A percentile compares a stretch with the other conserved stretches of the same genome.
Evolutionary conservation across 2,329 filamentous ascomycete genomes (phyloP).

Genomic region (Penicillium freii): DNA sequence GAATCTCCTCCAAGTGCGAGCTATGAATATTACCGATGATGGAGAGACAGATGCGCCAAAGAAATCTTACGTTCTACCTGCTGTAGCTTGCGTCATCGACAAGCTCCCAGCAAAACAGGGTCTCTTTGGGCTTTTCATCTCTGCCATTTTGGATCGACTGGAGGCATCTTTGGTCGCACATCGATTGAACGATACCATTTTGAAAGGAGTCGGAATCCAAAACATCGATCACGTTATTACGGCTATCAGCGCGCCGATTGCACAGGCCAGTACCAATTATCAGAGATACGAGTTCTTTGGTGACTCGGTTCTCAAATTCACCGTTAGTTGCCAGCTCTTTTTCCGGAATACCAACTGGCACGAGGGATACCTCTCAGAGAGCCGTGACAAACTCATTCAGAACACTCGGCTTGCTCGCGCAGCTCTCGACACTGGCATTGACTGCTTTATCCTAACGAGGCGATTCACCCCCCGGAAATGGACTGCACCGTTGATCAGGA

Average conservation of each 20-base stretch:
- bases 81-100: constrained; percentile 34
- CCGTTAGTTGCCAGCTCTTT: constrained; percentile 64
- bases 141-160: constrained; percentile 69
- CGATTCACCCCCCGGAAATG: constrained; percentile 70
- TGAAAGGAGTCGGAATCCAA: constrained; percentile 55
- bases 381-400: constrained; percentile 68
- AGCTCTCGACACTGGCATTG: constrained; percentile 62
- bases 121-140: constrained; percentile 61
- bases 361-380: constrained; percentile 69
- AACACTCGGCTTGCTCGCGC: constrained; percentile 71
- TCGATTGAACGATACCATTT: constrained; percentile 55
- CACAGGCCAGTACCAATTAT: constrained; percentile 65
- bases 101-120: constrained; percentile 48
- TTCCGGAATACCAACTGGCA: constrained; percentile 63
- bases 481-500: constrained; percentile 61
- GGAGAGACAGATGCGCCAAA: constrained; percentile 15
- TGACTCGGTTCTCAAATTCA: constrained; percentile 77
- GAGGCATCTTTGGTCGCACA: constrained; percentile 64
- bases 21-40: constrained; percentile 7
- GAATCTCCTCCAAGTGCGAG: constrained; percentile 27
- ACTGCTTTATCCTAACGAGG: constrained; percentile 69
- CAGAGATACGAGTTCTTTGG: constrained; percentile 85
- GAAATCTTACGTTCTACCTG: constrained; percentile 20
- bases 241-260: constrained; percentile 67
- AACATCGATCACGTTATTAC: constrained; percentile 59